Conservation (phyloP, 352 stramenopile species). For the Phytophthora pinifolia region DNA sequence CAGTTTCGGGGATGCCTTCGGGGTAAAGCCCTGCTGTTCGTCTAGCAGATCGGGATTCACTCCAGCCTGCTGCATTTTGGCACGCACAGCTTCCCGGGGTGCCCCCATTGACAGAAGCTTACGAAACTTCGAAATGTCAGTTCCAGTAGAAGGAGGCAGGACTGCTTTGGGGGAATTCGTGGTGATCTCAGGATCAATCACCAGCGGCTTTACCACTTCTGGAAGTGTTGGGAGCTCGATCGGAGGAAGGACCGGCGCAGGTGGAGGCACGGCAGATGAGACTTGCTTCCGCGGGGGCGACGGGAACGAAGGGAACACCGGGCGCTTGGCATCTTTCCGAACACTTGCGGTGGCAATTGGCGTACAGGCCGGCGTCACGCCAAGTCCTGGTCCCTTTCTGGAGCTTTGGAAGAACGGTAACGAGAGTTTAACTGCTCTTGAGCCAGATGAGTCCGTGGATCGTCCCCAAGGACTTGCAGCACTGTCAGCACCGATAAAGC, state of each 20-base stretch:
- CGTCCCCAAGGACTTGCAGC: constrained; percentile 9
- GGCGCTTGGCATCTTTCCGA: constrained; percentile 65
- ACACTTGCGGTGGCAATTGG: constrained; percentile 72
- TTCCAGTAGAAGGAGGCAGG: constrained; percentile 14
- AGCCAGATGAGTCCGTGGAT: constrained; percentile 14
- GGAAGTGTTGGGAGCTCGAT: constrained; percentile 18
- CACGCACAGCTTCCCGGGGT: constrained; percentile 70
- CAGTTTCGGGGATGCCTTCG: constrained; percentile 23
- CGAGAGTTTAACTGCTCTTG: constrained; percentile 43
- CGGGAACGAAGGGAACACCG: constrained; percentile 51
- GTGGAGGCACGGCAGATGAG: neutral
- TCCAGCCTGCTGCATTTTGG: constrained; percentile 79
- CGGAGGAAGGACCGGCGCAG: constrained; percentile 27
- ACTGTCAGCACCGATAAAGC: constrained; percentile 27
- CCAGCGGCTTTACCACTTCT: constrained; percentile 16
- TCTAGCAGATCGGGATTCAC: constrained; percentile 58
- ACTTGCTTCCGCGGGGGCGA: constrained; percentile 24
- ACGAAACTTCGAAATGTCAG: constrained; percentile 85
- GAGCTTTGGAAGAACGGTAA: constrained; percentile 76
- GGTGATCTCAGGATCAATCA: constrained; percentile 11
- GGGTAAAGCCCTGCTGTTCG: constrained; percentile 46
- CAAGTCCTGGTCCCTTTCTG: constrained; percentile 51
- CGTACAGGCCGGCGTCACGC: constrained; percentile 60
- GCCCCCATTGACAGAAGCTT: constrained; percentile 91
- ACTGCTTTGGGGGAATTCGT: constrained; percentile 1